Evolutionary conservation across 2,329 filamentous ascomycete species (phyloP).

Genomic region (Colletotrichum sp.): DNA sequence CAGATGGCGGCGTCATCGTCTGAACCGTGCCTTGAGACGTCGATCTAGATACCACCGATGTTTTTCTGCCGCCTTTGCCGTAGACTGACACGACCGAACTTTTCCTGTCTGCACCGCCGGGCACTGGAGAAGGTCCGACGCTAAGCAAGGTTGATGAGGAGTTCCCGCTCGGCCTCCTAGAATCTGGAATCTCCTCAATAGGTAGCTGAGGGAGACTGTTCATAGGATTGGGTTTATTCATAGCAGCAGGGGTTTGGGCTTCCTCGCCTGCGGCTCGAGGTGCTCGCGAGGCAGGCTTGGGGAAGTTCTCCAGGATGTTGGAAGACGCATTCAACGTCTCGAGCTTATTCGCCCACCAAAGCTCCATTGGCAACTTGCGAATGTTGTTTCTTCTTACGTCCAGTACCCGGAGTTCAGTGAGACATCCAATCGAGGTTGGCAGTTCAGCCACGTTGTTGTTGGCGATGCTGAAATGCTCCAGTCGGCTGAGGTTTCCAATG

Average conservation of each 20-base stretch:
- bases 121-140: slow-evolving; percentile 74
- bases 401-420: slow-evolving; percentile 82
- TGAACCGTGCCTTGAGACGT: slow-evolving; percentile 51
- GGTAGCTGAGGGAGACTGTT: slow-evolving; percentile 62
- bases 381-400: slow-evolving; percentile 96
- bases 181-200: slow-evolving; percentile 77
- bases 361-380: slow-evolving; percentile 82
- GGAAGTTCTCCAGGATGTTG: slow-evolving; percentile 89
- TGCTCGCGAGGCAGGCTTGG: slow-evolving; percentile 78
- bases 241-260: slow-evolving; percentile 32
- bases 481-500: slow-evolving; percentile 79
- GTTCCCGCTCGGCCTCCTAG: slow-evolving; percentile 81
- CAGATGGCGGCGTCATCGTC: slow-evolving; percentile 57
- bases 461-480: slow-evolving; percentile 93
- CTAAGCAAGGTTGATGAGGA: slow-evolving; percentile 75
- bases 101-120: slow-evolving; percentile 69
- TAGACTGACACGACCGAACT: slow-evolving; percentile 84
- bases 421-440: slow-evolving; percentile 85
- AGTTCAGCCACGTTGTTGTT: slow-evolving; percentile 87
- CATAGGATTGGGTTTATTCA: slow-evolving; percentile 43
- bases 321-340: slow-evolving; percentile 95
- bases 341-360: slow-evolving; percentile 94
- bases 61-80: slow-evolving; percentile 81
- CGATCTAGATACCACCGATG: slow-evolving; percentile 77
- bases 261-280: slow-evolving; percentile 65